phyloP scores from a whole-genome alignment of 2,329 filamentous ascomycete genomes.

The Bisporella sp. region DNA sequence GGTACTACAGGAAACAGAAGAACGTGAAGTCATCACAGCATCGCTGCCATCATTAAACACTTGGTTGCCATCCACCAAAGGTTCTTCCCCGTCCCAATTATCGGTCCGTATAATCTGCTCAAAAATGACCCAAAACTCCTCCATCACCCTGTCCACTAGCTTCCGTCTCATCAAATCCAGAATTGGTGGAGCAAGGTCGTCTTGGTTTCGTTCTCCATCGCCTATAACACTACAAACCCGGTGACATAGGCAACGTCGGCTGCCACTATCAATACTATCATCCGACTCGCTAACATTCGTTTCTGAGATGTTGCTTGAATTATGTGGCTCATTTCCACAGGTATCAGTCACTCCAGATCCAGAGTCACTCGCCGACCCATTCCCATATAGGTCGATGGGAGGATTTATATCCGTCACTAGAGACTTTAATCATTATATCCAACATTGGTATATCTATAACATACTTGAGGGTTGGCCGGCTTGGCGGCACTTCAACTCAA shows the following conservation, averaged over 20 bases:
- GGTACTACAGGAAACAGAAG: neutral
- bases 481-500: constrained; percentile 73
- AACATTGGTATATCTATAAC: neutral
- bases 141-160: neutral
- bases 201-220: too few species aligned
- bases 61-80: neutral
- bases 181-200: too few species aligned
- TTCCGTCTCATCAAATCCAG: neutral
- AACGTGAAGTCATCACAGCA: neutral
- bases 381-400: too few species aligned
- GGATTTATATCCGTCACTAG: constrained; percentile 18
- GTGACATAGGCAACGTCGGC: too few species aligned
- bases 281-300: too few species aligned
- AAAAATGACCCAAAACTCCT: neutral
- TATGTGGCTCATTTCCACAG: too few species aligned
- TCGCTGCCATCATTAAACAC: neutral
- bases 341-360: too few species aligned
- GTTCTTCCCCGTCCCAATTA: neutral
- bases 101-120: neutral
- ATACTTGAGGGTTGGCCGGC: constrained; percentile 48
- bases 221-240: too few species aligned
- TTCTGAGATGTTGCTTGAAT: too few species aligned
- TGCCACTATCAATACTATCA: too few species aligned
- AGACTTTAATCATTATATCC: neutral
- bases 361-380: too few species aligned